Conservation (phyloP, 192 early-diverging fungal species). For the Pilobolus umbonatus region DNA sequence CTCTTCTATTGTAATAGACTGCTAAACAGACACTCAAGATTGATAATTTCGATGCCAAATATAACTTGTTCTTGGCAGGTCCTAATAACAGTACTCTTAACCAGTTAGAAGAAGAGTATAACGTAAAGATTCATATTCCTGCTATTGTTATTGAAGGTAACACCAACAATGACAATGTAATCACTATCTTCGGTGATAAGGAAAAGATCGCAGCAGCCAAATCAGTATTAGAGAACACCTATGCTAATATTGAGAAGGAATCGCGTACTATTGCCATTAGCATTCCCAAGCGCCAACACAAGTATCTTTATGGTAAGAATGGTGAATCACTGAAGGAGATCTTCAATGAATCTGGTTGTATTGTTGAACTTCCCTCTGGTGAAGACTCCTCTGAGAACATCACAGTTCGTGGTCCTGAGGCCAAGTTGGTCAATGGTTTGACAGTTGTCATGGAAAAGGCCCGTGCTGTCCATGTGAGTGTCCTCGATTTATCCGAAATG, state of each 20-base stretch:
- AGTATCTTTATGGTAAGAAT: constrained; percentile 81
- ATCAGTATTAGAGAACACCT: constrained; percentile 50
- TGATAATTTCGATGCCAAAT: constrained; percentile 61
- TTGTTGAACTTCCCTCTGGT: constrained; percentile 71
- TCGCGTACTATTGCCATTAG: constrained; percentile 62
- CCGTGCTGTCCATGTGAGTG: constrained; percentile 66
- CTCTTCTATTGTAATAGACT: constrained; percentile 32
- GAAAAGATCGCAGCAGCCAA: constrained; percentile 64
- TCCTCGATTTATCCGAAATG: constrained; percentile 59
- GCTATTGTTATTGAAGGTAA: constrained; percentile 43
- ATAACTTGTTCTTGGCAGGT: constrained; percentile 82
- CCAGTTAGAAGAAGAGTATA: constrained; percentile 54
- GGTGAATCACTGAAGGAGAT: constrained; percentile 79
- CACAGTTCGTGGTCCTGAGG: constrained; percentile 74
- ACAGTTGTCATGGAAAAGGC: constrained; percentile 79
- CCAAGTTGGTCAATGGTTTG: constrained; percentile 64
- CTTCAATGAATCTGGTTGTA: constrained; percentile 79
- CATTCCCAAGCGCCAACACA: constrained; percentile 90
- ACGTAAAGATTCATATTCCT: constrained; percentile 77
- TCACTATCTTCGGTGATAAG: constrained; percentile 78
- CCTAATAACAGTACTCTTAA: constrained; percentile 59
- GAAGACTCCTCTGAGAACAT: constrained; percentile 70
- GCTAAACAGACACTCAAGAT: constrained; percentile 64
- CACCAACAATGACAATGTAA: constrained; percentile 38
- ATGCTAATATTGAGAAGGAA: constrained; percentile 58